Base-by-base conservation (phyloP, 1,284 basidiomycete species). In the Athelia psychrophila region DNA sequence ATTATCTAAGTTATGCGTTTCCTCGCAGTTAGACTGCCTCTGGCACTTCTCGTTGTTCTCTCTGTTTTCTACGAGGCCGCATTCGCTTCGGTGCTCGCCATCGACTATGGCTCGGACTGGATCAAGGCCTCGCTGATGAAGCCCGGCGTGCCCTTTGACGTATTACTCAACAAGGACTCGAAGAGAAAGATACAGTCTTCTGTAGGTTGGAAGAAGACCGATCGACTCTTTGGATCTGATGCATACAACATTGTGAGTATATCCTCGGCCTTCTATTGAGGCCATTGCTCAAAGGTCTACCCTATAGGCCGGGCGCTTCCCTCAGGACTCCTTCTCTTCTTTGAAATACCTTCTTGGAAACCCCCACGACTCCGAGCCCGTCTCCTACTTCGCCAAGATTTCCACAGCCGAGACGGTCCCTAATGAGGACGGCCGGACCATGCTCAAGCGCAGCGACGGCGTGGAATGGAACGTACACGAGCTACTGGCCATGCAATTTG, bases 91-190 rank as follows among this genome's bases (percentile, higher is more conserved):
- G 80, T 97, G 15, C 83, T 98, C 49, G 93, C 93, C 22, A 92
- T 98, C 64, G 95, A 98, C 82, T 96, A 95, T 81, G 95, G 95
- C 65, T 83, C 91, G 38, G 95, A 98, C 73, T 94, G 86, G 78
- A 96, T 94, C 64, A 99, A 98, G 71, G 91, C 94, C 24, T 95
- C 95, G 9, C 77, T 99, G 55, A 91, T 99, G 81, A 96, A 96
- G 65, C 96, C 96, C 1, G 96, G 95, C 38, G 76, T 93, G 48
- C 95, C 96, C 1, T 97, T 99, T 63, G 96, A 99, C 71, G 93
- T 99, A 27, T 78, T 99, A 32, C 77, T 99, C 48, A 95, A 97
- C 73, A 91, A 93, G 66, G 96, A 98, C 69, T 96, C 93, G 38
- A 98, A 98, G 74, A 81, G 96, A 58, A 99, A 99, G 74, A 93